phyloP scores from a whole-genome alignment of 495 filamentous ascomycete genomes.

The Jackrogersella multiformis region DNA sequence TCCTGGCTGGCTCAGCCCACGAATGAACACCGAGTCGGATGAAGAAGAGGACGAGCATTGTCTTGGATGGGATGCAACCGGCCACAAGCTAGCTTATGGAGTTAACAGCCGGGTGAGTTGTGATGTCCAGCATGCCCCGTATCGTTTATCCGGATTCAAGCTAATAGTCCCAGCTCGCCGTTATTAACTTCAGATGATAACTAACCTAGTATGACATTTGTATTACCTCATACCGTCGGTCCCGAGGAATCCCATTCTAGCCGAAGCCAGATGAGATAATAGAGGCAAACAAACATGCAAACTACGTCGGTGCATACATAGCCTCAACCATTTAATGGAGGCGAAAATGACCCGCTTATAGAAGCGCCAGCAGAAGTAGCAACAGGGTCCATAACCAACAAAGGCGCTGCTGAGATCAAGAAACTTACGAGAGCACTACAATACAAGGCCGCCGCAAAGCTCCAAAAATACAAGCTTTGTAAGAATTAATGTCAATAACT shows the following conservation, averaged over 20 bases:
- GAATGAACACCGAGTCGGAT: constrained; percentile 54
- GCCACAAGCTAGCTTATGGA: constrained; percentile 77
- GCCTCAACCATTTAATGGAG: background rate
- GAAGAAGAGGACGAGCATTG: constrained; percentile 63
- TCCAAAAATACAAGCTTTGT: background rate
- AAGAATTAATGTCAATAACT: background rate
- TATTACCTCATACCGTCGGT: background rate
- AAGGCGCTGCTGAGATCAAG: background rate
- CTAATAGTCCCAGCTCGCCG: constrained; percentile 52
- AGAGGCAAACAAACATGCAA: background rate
- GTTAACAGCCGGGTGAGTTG: constrained; percentile 71
- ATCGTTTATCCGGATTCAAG: background rate
- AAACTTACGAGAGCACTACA: background rate
- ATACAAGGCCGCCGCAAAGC: too few species aligned
- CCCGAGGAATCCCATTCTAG: background rate
- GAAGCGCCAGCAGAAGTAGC: too few species aligned
- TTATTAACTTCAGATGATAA: constrained; percentile 57
- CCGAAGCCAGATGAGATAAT: background rate
- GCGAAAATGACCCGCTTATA: background rate
- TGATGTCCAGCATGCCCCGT: background rate
- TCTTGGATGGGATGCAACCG: constrained; percentile 79
- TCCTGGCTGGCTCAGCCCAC: constrained; percentile 60
- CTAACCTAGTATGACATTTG: background rate
- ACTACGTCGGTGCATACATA: background rate
- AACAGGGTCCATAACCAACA: background rate